Percentiles rank a stretch among this genome's conserved stretches.
Conservation (phyloP, 805 yeast genomes). For the Wickerhamomyces pijperi region DNA sequence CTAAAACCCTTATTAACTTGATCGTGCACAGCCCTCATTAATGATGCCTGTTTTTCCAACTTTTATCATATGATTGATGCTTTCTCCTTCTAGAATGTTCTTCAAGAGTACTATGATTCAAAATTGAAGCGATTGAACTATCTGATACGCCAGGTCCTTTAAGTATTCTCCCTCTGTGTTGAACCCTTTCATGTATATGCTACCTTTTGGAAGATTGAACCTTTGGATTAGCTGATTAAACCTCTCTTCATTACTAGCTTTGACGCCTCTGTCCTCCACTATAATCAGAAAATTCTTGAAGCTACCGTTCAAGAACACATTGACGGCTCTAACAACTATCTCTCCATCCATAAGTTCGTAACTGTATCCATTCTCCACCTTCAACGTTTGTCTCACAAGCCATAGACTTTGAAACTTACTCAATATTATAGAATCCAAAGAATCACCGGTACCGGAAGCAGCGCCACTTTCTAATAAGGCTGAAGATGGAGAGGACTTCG, state of each 20-base stretch:
- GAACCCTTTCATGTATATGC: slow-evolving; percentile 2
- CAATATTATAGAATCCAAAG: slow-evolving; percentile 42
- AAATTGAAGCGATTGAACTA: not conserved
- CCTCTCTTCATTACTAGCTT: not conserved
- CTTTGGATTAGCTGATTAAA: slow-evolving; percentile 4
- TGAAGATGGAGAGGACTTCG: slow-evolving; percentile 19
- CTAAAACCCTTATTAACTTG: too few relatives aligned
- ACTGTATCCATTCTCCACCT: slow-evolving; percentile 66
- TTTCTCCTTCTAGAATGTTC: too few relatives aligned
- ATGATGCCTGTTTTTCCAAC: too few relatives aligned
- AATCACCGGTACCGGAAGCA: slow-evolving; percentile 43
- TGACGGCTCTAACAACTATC: slow-evolving; percentile 49
- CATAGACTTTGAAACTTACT: slow-evolving; percentile 59
- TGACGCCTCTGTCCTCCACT: slow-evolving; percentile 6
- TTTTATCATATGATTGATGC: too few relatives aligned
- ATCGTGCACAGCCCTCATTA: too few relatives aligned
- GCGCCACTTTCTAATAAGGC: slow-evolving; percentile 34
- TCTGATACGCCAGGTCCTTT: slow-evolving; percentile 4
- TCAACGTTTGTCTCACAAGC: slow-evolving; percentile 55
- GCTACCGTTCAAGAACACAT: slow-evolving; percentile 62
- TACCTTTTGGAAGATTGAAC: slow-evolving; percentile 7
- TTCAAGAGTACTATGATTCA: too few relatives aligned
- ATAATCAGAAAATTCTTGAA: slow-evolving; percentile 56
- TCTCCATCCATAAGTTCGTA: slow-evolving; percentile 36
- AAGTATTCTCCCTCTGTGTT: slow-evolving; percentile 1